Base-by-base conservation (phyloP, 805 yeast genomes). In the Candida palmyrensis region DNA sequence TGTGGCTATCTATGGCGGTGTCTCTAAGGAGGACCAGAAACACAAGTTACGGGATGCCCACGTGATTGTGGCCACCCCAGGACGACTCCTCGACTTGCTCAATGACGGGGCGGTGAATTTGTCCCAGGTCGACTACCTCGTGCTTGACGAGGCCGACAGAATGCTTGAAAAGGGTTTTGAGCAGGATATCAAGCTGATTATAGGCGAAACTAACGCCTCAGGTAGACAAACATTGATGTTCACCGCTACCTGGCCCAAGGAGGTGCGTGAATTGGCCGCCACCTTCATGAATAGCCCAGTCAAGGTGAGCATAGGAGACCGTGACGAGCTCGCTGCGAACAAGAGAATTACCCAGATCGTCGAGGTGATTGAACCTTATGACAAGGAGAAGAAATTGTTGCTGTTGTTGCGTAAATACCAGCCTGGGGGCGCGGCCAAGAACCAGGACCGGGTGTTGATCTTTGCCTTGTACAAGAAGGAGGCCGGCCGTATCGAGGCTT, bases 171-270 rank as follows among this genome's bases (percentile, higher is more conserved):
- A 85, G 61, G 99, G 99, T 23, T 92, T 92, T 51, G 97, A 94
- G 63, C 94, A 90, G 56, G 98, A 90, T 60, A 90, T 92, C 53
- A 87, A 84, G 56, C 69, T 73, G 42, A 87, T 92, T 44, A 77
- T 92, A 53, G 74, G 81, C 29, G 65, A 68, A 37, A 71, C 86
- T 11, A 66, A 73, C 16, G 32, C 44, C 16, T 55, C 59, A 17
- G 25, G 35, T 8, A 72, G 97, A 65, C 97, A 90, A 62, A 92
- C 98, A 0, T 71, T 92, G 43, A 92, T 92, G 97, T 92, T 92
- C 63, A 90, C 98, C 7, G 99, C 99, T n/a, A 92, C 99, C 1
- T 92, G 98, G 98, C 99, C 99, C n/a, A 85, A 84, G 49, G 95
- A 90, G 63, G 97, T 92, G 22, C 80, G 97, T 53, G 94, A 87